Evolutionary conservation across 805 yeast species (phyloP).

Genomic region (Kregervanrija fluxuum): DNA sequence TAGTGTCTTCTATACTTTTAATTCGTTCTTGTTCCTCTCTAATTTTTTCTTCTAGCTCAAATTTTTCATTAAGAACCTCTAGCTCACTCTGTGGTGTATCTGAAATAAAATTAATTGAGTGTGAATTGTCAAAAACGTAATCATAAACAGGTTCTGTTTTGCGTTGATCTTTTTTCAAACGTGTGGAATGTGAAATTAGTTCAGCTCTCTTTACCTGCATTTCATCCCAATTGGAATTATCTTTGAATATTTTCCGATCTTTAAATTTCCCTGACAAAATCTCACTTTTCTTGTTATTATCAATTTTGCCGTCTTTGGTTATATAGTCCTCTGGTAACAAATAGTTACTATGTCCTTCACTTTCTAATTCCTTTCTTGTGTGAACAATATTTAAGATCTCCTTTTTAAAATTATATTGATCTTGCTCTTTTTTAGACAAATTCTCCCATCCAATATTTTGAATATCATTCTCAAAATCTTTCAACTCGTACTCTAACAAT

Average conservation of each 20-base stretch:
- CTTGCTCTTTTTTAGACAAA: constrained; percentile 39
- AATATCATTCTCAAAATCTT: constrained; percentile 42
- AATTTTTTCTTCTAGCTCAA: constrained; percentile 25
- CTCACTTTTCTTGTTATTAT: constrained; percentile 46
- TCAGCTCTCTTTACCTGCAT: constrained; percentile 41
- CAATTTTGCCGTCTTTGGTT: constrained; percentile 46
- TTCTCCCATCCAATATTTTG: constrained; percentile 47
- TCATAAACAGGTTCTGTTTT: constrained; percentile 46
- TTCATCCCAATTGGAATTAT: constrained; percentile 41
- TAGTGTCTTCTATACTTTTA: constrained; percentile 38
- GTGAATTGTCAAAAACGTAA: constrained; percentile 66
- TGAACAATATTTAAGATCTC: constrained; percentile 39
- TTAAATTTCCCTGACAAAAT: constrained; percentile 35
- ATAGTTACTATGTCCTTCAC: constrained; percentile 27
- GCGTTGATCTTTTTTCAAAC: constrained; percentile 8
- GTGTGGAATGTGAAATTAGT: constrained; percentile 14
- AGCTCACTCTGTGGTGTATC: constrained; percentile 27
- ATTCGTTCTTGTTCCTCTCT: constrained; percentile 30
- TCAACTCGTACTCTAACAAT: constrained; percentile 39
- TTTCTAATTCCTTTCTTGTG: constrained; percentile 30
- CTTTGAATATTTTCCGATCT: constrained; percentile 14
- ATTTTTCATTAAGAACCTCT: constrained; percentile 20
- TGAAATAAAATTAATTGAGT: constrained; percentile 43
- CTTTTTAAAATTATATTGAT: constrained; percentile 45
- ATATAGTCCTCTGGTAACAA: constrained; percentile 50